These are phyloP conservation scores for Lentinula sp. DNA, from an alignment of 768 basidiomycete genomes.

Conservation along the genomic window DNA sequence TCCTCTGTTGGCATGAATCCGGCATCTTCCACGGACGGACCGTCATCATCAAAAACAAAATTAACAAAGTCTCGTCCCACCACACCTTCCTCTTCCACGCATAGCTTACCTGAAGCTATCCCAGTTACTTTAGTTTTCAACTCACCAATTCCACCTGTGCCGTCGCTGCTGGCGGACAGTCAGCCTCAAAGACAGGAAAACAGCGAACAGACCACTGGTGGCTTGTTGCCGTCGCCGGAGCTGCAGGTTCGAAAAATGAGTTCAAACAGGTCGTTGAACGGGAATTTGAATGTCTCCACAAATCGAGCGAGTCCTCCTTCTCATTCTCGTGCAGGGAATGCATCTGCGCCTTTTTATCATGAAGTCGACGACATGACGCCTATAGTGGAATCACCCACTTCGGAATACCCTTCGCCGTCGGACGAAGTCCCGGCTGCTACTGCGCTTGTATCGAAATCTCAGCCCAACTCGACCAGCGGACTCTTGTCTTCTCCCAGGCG, in stretches of 20 bases:
- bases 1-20: neutral
- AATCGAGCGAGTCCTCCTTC: neutral
- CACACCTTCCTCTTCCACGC: conserved; percentile 4
- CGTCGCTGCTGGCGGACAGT: neutral
- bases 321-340: neutral
- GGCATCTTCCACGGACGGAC: neutral
- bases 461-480: neutral
- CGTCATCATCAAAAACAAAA: neutral
- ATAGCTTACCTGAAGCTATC: neutral
- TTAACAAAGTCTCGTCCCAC: conserved; percentile 3
- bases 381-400: conserved; percentile 6
- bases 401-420: neutral
- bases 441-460: neutral
- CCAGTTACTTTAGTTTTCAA: neutral
- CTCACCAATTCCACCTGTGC: neutral
- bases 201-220: neutral
- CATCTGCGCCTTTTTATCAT: neutral
- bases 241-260: neutral
- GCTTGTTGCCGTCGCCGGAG: neutral
- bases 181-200: neutral
- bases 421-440: neutral
- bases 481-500: conserved; percentile 1
- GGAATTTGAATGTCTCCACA: neutral
- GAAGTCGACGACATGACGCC: conserved; percentile 7
- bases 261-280: conserved; percentile 1